These are phyloP conservation scores for Sporothrix pseudoabietina DNA, from an alignment of 2,329 filamentous ascomycete genomes.

Conservation along the genomic window DNA sequence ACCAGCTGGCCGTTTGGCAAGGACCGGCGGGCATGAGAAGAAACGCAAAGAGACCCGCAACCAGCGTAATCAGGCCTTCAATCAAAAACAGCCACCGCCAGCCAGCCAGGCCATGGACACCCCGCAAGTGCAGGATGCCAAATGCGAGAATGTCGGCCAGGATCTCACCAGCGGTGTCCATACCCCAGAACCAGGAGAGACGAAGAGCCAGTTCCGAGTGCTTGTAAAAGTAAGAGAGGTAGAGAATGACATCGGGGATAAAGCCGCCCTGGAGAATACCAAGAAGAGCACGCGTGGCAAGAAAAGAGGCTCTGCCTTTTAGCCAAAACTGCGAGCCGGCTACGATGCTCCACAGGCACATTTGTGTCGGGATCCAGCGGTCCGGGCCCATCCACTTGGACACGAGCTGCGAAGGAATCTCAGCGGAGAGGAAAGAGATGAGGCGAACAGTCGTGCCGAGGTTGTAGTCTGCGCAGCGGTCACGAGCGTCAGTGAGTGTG, in stretches of 20 bases:
- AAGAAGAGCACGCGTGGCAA: constrained; percentile 2
- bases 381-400: constrained; percentile 61
- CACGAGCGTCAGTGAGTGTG: not conserved
- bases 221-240: constrained; percentile 48
- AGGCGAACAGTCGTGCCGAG: constrained; percentile 55
- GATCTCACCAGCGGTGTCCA: constrained; percentile 45
- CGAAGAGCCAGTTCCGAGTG: constrained; percentile 46
- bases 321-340: constrained; percentile 38
- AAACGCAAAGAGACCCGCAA: constrained; percentile 56
- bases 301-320: not conserved
- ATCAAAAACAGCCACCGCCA: constrained; percentile 59
- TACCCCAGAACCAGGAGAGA: constrained; percentile 48
- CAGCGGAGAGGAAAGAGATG: constrained; percentile 54
- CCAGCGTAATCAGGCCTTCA: constrained; percentile 51
- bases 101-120: constrained; percentile 42
- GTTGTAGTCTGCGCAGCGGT: constrained; percentile 45
- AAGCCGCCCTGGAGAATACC: constrained; percentile 47
- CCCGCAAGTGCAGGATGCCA: constrained; percentile 47
- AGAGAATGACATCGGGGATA: constrained; percentile 44
- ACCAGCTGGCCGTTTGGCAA: constrained; percentile 57
- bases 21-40: constrained; percentile 58
- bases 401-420: constrained; percentile 64
- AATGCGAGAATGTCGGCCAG: constrained; percentile 45
- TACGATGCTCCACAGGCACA: constrained; percentile 59
- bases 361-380: constrained; percentile 62